Evolutionary conservation across 139 green algal genomes (phyloP).

Genomic region (Micractinium conductrix): DNA sequence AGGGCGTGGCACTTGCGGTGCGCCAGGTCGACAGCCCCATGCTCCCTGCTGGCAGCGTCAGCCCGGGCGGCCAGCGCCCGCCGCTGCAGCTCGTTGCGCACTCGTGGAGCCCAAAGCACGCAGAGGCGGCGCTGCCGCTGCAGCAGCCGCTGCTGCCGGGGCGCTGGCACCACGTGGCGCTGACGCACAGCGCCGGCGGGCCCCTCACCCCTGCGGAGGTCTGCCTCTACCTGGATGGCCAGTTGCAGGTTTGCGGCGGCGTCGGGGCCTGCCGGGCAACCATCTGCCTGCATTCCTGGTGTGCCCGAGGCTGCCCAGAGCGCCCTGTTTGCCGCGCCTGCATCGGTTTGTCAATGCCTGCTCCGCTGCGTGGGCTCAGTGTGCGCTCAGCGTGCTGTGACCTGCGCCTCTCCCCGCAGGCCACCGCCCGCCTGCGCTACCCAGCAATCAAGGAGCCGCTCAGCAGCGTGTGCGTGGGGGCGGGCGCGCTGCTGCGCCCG

Average conservation of each 20-base stretch:
- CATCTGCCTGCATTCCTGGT: too few relatives aligned
- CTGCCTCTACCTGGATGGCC: slow-evolving; percentile 48
- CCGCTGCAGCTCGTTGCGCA: slow-evolving; percentile 24
- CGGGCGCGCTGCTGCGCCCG: slow-evolving; percentile 37
- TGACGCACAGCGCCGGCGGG: slow-evolving; percentile 43
- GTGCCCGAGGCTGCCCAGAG: too few relatives aligned
- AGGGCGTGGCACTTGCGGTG: slow-evolving; percentile 12
- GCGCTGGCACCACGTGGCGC: slow-evolving; percentile 54
- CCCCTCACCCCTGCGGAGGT: slow-evolving; percentile 34
- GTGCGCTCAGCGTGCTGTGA: too few relatives aligned
- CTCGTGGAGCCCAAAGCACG: slow-evolving; percentile 30
- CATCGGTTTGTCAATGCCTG: too few relatives aligned
- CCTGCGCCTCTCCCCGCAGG: slow-evolving; percentile 16
- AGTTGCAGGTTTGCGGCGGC: slow-evolving; percentile 17
- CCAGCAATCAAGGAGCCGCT: slow-evolving; percentile 38
- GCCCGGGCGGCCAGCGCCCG: too few relatives aligned
- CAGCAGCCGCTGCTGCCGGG: slow-evolving; percentile 26
- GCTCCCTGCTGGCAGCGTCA: background rate
- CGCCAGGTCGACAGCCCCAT: background rate
- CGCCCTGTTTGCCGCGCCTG: too few relatives aligned
- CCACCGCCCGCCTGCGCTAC: slow-evolving; percentile 21
- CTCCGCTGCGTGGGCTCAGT: too few relatives aligned
- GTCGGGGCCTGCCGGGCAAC: too few relatives aligned
- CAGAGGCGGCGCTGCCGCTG: slow-evolving; percentile 35
- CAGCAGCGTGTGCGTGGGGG: slow-evolving; percentile 49